These are phyloP conservation scores for Xylaria palmicola DNA, from an alignment of 495 filamentous ascomycete species.

Conservation along the genomic window DNA sequence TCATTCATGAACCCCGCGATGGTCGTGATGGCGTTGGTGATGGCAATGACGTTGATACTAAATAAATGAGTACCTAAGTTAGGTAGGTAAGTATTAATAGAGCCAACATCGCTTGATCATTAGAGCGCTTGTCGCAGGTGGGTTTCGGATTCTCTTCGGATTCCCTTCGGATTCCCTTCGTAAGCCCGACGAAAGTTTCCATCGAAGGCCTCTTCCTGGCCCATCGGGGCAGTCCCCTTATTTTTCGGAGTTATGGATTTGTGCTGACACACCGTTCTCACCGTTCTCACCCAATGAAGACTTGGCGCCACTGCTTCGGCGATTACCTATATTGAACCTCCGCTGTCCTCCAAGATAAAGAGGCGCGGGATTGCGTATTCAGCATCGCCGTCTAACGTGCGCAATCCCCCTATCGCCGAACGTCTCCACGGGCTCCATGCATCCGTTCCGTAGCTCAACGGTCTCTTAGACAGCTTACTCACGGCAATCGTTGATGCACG, in stretches of 20 bases:
- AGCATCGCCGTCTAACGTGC: background rate
- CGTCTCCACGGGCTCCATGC: too few species aligned
- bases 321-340: conserved; percentile 8
- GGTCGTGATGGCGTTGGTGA: background rate
- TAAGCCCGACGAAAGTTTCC: too few species aligned
- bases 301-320: background rate
- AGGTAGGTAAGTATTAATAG: too few species aligned
- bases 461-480: too few species aligned
- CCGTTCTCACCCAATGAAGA: background rate
- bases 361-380: background rate
- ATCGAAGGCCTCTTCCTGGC: too few species aligned
- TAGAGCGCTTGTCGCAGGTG: too few species aligned
- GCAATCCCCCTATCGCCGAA: background rate
- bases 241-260: background rate
- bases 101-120: too few species aligned
- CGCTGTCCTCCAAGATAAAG: background rate
- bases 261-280: too few species aligned
- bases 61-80: background rate
- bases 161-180: too few species aligned
- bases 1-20: background rate
- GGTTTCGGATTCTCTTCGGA: too few species aligned
- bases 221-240: background rate
- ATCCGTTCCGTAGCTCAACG: too few species aligned
- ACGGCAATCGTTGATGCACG: too few species aligned
- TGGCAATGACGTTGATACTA: background rate